Base-by-base conservation (phyloP, 805 yeast species). In the Metschnikowia matae region DNA sequence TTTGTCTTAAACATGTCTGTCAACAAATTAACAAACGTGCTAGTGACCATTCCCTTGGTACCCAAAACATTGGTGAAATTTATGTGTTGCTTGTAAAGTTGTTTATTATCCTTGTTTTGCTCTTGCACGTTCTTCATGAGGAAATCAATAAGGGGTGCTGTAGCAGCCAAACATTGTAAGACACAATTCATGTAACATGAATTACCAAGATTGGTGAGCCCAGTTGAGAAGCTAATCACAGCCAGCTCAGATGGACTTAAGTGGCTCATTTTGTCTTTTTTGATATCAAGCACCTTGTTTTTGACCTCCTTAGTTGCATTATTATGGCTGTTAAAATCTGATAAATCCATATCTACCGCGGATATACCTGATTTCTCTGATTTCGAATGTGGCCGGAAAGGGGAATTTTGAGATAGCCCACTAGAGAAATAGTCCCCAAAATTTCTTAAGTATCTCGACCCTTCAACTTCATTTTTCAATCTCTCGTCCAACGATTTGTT, bases 161-260 rank as follows among this genome's bases (percentile, higher is more conserved):
- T 83, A 0, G 92, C 91, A 3, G 84, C 75, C 34, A 92, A 64
- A 65, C 97, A 89, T 68, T 91, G 98, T n/a, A 91, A 66, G 3
- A 87, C 77, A 57, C 96, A 86, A 67, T 91, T 91, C 90, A 91
- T 86, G 66, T 91, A 91, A 65, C 97, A 91, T 0, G 96, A 87
- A 61, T 92, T 92, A 2, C 97, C 96, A 54, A 91, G 71, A 63
- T 91, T 91, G 13, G 76, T 73, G 5, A 91, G 71, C 0, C 98
- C 97, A 0, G 90, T 82, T 17, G 82, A 71, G 46, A 83, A 77
- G 36, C 41, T 44, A 8, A 32, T 29, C 11, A 17, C 17, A 26
- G 3, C 34, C 17, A n/a, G 26, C 21, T 26, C 32, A 8, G 31
- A 29, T 29, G 35, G 35, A 15, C 4, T 46, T 40, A 26, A 15